Conservation (phyloP, 2,329 filamentous ascomycete genomes). For the Teratosphaeria zuluensis region DNA sequence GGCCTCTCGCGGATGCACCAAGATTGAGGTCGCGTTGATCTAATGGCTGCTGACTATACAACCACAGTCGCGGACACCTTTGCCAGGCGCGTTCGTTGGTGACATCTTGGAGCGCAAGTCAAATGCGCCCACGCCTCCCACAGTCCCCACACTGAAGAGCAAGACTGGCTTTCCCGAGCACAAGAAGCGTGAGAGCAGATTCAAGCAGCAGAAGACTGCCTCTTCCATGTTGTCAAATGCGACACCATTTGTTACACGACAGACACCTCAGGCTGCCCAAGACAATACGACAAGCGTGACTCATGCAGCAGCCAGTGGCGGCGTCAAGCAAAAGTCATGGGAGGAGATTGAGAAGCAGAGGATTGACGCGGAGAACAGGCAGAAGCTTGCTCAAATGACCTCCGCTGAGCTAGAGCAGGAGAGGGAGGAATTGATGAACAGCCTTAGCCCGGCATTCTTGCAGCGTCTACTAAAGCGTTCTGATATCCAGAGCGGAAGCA, state of each 20-base stretch:
- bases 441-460: slow-evolving; percentile 64
- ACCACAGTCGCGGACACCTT: neutral
- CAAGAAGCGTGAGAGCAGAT: slow-evolving; percentile 68
- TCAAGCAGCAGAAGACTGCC: slow-evolving; percentile 55
- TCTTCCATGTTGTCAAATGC: neutral
- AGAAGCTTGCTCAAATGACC: slow-evolving; percentile 68
- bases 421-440: slow-evolving; percentile 67
- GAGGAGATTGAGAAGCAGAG: slow-evolving; percentile 53
- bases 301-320: neutral
- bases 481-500: slow-evolving; percentile 58
- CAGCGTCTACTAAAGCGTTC: slow-evolving; percentile 67
- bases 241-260: neutral
- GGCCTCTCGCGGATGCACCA: slow-evolving; percentile 1
- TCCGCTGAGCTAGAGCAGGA: slow-evolving; percentile 71
- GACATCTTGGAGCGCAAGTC: slow-evolving; percentile 72
- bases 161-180: slow-evolving; percentile 74
- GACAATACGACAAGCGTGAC: neutral
- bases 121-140: slow-evolving; percentile 49
- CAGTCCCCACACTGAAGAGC: slow-evolving; percentile 49
- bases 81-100: slow-evolving; percentile 43
- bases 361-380: slow-evolving; percentile 76
- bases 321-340: slow-evolving; percentile 17
- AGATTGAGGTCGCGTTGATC: slow-evolving; percentile 6
- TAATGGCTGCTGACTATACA: neutral
- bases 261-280: neutral